Evolutionary conservation across 352 stramenopile species (phyloP).

Genomic region (Phytophthora idaei): DNA sequence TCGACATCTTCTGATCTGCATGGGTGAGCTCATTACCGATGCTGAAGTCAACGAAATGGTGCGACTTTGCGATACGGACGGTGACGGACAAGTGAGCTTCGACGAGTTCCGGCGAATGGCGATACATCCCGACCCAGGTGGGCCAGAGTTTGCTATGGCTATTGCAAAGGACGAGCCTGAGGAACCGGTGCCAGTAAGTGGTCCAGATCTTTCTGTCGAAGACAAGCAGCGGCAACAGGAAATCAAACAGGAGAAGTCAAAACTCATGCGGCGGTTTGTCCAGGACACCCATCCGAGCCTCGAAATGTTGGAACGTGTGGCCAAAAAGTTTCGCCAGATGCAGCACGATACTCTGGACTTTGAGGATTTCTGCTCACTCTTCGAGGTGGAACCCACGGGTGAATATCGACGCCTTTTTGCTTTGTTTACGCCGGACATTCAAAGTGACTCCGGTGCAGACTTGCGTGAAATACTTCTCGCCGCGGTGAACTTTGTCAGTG

Average conservation of each 20-base stretch:
- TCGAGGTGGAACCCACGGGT: slow-evolving; percentile 87
- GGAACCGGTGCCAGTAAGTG: slow-evolving; percentile 8
- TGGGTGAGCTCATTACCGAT: slow-evolving; percentile 96
- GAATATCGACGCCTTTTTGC: slow-evolving; percentile 91
- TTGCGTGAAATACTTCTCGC: slow-evolving; percentile 91
- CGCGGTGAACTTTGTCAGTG: slow-evolving; percentile 90
- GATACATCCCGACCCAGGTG: slow-evolving; percentile 89
- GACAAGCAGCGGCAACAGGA: slow-evolving; percentile 58
- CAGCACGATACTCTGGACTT: slow-evolving; percentile 66
- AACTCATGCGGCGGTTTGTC: slow-evolving; percentile 74
- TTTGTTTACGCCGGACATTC: slow-evolving; percentile 73
- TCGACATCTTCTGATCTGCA: slow-evolving; percentile 94
- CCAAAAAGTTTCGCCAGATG: slow-evolving; percentile 63
- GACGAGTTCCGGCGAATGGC: slow-evolving; percentile 92
- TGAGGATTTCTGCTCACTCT: slow-evolving; percentile 83
- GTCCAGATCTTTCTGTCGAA: slow-evolving; percentile 39
- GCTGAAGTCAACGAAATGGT: slow-evolving; percentile 95
- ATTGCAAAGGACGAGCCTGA: slow-evolving; percentile 36
- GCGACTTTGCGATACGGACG: slow-evolving; percentile 91
- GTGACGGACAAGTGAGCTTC: slow-evolving; percentile 93
- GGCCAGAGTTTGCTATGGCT: slow-evolving; percentile 71
- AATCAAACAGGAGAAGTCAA: slow-evolving; percentile 77
- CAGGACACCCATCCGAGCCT: slow-evolving; percentile 70
- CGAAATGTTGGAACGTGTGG: slow-evolving; percentile 63
- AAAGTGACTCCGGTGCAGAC: slow-evolving; percentile 79